Conservation (phyloP, 169 alveolate species). For the Plasmodium gonderi region DNA sequence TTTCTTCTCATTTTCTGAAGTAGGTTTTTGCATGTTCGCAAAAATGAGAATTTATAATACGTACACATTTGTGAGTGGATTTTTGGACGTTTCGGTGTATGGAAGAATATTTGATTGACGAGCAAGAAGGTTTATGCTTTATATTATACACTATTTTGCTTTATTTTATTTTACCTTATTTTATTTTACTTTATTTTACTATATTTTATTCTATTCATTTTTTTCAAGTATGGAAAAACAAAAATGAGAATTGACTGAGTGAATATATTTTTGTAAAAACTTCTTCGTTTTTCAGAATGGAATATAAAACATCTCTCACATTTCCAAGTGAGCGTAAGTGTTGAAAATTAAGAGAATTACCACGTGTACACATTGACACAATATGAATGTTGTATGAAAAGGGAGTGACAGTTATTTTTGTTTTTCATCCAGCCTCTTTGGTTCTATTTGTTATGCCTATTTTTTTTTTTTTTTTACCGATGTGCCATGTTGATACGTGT, state of each 20-base stretch:
- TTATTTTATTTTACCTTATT: no score
- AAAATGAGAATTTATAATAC: not conserved
- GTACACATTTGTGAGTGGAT: not conserved
- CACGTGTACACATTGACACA: not conserved
- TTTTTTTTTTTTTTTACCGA: not conserved
- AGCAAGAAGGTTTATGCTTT: not conserved
- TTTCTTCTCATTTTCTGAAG: not conserved
- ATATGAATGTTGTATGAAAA: not conserved
- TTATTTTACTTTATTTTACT: no score
- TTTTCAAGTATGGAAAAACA: not conserved
- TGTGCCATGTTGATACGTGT: not conserved
- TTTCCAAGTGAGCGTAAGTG: slow-evolving; percentile 50
- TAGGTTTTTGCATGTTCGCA: not conserved
- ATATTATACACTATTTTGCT: no score
- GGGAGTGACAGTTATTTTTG: not conserved
- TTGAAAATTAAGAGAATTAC: not conserved
- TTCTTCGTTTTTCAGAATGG: slow-evolving; percentile 8
- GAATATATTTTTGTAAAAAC: not conserved
- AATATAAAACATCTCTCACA: slow-evolving; percentile 2
- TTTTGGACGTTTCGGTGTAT: not conserved
- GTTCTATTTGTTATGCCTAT: not conserved
- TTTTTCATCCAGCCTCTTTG: not conserved
- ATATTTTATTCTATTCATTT: no score
- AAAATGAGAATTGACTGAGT: not conserved
- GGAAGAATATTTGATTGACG: not conserved